Evolutionary conservation across 2,329 filamentous ascomycete species (phyloP).

Genomic region (Periconia sp.): DNA sequence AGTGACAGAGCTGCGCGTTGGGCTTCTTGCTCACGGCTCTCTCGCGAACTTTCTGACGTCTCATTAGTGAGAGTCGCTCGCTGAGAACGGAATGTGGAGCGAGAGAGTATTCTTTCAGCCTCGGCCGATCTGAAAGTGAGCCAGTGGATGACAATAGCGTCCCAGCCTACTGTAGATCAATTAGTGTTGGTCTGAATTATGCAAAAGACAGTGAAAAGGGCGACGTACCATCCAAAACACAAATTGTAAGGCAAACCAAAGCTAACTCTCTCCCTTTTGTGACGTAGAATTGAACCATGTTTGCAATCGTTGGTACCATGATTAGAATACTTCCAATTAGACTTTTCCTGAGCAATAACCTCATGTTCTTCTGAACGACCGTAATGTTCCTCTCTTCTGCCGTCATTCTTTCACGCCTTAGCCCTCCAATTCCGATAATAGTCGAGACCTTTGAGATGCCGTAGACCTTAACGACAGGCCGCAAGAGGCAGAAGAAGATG

Average conservation of each 20-base stretch:
- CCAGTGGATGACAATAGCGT: slow-evolving; percentile 25
- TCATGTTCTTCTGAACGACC: slow-evolving; percentile 24
- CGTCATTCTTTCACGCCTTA: too few relatives aligned
- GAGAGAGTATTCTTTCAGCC: neutral
- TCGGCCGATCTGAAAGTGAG: slow-evolving; percentile 21
- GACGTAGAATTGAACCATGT: slow-evolving; percentile 41
- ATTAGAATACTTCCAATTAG: slow-evolving; percentile 40
- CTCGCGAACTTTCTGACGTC: too few relatives aligned
- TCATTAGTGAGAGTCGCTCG: too few relatives aligned
- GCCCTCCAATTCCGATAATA: neutral
- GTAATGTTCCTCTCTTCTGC: slow-evolving; percentile 7
- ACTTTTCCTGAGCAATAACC: slow-evolving; percentile 32
- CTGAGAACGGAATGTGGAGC: too few relatives aligned
- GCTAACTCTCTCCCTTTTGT: slow-evolving; percentile 40
- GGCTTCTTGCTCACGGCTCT: too few relatives aligned
- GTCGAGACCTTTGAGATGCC: slow-evolving; percentile 5
- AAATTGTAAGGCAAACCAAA: slow-evolving; percentile 48
- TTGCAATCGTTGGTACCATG: slow-evolving; percentile 44
- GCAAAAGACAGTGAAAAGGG: neutral
- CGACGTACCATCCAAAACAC: slow-evolving; percentile 46
- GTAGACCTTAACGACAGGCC: slow-evolving; percentile 22
- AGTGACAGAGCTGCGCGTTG: too few relatives aligned
- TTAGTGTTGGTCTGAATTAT: neutral
- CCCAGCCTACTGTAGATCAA: slow-evolving; percentile 19
- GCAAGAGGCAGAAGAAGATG: slow-evolving; percentile 45